Percentiles rank a stretch among this genome's conserved stretches.
Evolutionary conservation across 2,329 filamentous ascomycete genomes (phyloP).

Genomic region (Cladosporium oxysporum): DNA sequence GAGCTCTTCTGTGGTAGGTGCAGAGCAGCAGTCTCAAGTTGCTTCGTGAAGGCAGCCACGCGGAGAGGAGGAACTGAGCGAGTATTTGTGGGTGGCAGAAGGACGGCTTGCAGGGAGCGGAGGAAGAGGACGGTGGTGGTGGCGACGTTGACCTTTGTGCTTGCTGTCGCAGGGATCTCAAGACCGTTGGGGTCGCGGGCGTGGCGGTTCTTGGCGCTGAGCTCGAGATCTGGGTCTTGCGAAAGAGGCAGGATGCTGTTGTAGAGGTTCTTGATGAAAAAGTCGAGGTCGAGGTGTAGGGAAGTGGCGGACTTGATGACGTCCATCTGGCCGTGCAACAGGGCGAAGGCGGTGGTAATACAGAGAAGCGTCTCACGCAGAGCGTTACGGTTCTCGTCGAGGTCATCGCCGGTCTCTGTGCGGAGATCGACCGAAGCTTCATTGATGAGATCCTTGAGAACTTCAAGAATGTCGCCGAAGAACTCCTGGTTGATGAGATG

Average conservation of each 20-base stretch:
- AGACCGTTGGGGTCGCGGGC: slow-evolving; percentile 56
- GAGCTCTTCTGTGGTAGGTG: slow-evolving; percentile 90
- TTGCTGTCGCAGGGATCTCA: slow-evolving; percentile 52
- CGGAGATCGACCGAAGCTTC: slow-evolving; percentile 59
- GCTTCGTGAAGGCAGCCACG: slow-evolving; percentile 90
- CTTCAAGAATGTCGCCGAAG: slow-evolving; percentile 93
- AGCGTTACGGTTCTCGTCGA: slow-evolving; percentile 63
- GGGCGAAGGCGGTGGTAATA: slow-evolving; percentile 93
- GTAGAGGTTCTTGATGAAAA: slow-evolving; percentile 94
- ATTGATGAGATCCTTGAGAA: slow-evolving; percentile 86
- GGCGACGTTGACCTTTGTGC: slow-evolving; percentile 82
- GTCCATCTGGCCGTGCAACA: slow-evolving; percentile 84
- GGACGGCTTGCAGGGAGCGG: slow-evolving; percentile 77
- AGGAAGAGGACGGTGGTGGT: slow-evolving; percentile 92
- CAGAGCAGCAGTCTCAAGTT: slow-evolving; percentile 77
- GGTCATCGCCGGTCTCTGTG: slow-evolving; percentile 46
- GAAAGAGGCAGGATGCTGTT: slow-evolving; percentile 76
- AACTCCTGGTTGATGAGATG: slow-evolving; percentile 99
- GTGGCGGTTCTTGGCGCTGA: slow-evolving; percentile 70
- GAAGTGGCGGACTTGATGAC: slow-evolving; percentile 78
- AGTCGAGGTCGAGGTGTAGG: slow-evolving; percentile 87
- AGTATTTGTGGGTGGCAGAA: slow-evolving; percentile 74
- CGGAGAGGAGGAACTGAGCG: slow-evolving; percentile 76
- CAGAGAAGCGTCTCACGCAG: slow-evolving; percentile 88
- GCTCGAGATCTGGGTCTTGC: slow-evolving; percentile 82